These are phyloP conservation scores for Cryptococcus floricola DNA, from an alignment of 1,284 basidiomycete species.

Conservation along the genomic window DNA sequence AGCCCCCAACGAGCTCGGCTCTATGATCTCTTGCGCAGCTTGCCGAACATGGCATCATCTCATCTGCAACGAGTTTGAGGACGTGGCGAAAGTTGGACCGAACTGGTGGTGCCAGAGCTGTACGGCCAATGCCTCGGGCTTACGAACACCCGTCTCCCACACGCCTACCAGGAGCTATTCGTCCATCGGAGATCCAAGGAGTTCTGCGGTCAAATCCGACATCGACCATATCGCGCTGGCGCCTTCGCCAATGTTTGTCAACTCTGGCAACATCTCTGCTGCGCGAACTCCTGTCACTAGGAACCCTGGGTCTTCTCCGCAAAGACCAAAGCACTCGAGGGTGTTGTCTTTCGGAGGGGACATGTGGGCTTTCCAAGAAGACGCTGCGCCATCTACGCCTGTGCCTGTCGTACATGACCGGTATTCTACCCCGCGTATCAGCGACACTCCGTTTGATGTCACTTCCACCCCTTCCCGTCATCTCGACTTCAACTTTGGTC, in stretches of 20 bases:
- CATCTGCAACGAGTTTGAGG: slow-evolving; percentile 35
- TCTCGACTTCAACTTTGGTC: slow-evolving; percentile 41
- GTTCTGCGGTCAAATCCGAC: slow-evolving; percentile 39
- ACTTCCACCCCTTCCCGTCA: slow-evolving; percentile 46
- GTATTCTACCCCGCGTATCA: slow-evolving; percentile 41
- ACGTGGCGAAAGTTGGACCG: slow-evolving; percentile 20
- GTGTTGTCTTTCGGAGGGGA: slow-evolving; percentile 41
- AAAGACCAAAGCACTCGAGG: slow-evolving; percentile 31
- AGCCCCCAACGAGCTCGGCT: slow-evolving; percentile 17
- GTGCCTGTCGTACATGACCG: slow-evolving; percentile 27
- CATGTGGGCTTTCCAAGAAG: slow-evolving; percentile 35
- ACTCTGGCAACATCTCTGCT: slow-evolving; percentile 7
- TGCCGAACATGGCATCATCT: slow-evolving; percentile 45
- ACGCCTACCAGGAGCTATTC: slow-evolving; percentile 14
- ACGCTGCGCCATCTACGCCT: slow-evolving; percentile 38
- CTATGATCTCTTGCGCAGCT: slow-evolving; percentile 33
- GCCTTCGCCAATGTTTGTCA: slow-evolving; percentile 42
- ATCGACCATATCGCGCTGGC: slow-evolving; percentile 37
- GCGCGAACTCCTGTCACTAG: slow-evolving; percentile 27
- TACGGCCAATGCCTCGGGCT: slow-evolving; percentile 19
- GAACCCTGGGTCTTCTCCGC: slow-evolving; percentile 18
- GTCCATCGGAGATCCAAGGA: slow-evolving; percentile 29
- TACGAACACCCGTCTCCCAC: slow-evolving; percentile 25
- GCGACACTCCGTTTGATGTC: slow-evolving; percentile 42
- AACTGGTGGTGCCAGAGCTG: slow-evolving; percentile 41